phyloP scores from a whole-genome alignment of 306 rosid species.

The Dalbergia cochinchinensis region DNA sequence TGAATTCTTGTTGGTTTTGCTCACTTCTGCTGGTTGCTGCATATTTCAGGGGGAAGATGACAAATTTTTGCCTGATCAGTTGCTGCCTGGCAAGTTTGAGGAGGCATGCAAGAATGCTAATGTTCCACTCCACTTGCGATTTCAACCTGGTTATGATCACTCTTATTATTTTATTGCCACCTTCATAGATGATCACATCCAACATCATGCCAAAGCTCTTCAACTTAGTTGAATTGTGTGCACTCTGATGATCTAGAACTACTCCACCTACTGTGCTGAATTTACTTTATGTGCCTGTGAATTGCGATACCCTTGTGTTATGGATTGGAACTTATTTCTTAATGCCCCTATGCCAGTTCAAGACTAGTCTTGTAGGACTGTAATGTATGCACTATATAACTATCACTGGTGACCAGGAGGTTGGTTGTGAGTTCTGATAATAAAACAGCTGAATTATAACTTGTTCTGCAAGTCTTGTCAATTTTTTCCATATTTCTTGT shows the following conservation, averaged over 20 bases:
- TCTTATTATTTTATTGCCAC: slow-evolving; percentile 81
- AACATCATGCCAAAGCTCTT: slow-evolving; percentile 93
- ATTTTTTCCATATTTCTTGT: background rate
- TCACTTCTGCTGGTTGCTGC: slow-evolving; percentile 6
- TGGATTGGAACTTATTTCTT: slow-evolving; percentile 21
- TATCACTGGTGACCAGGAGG: background rate
- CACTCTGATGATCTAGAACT: slow-evolving; percentile 40
- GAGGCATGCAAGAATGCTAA: slow-evolving; percentile 79
- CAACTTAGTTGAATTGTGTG: slow-evolving; percentile 56
- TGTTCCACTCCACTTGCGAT: slow-evolving; percentile 71
- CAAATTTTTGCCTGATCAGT: slow-evolving; percentile 75
- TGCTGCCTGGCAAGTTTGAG: slow-evolving; percentile 80
- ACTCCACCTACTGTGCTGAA: slow-evolving; percentile 22
- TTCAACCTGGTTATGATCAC: slow-evolving; percentile 92
- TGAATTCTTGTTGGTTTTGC: slow-evolving; percentile 18
- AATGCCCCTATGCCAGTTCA: background rate
- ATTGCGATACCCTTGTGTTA: background rate
- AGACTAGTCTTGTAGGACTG: background rate
- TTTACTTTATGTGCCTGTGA: slow-evolving; percentile 17
- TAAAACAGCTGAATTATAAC: background rate
- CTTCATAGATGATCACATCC: slow-evolving; percentile 93
- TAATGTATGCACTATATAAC: background rate
- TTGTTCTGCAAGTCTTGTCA: background rate
- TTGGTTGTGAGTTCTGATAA: background rate
- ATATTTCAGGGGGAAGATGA: slow-evolving; percentile 82